Evolutionary conservation across 192 early-diverging fungal species (phyloP), one percentile per base, ranked within the genome.

Genomic region (Coemansia sp.): DNA sequence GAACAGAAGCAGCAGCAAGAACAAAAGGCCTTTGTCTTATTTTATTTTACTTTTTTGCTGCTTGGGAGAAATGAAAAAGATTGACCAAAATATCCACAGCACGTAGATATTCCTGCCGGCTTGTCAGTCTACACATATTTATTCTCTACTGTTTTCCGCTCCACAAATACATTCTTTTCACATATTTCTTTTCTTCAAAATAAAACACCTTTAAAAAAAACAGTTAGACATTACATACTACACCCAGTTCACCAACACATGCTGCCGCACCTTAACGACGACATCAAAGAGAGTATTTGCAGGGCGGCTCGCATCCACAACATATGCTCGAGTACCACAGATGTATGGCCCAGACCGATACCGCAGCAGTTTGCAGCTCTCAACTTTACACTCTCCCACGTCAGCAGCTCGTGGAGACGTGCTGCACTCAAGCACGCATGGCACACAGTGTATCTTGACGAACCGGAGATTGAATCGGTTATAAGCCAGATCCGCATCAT

Each of bases 281-380:
- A 73, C 38, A 58, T 73, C 33, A 73, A 73, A 27, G 70, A 73
- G 34, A 58, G 45, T 29, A 73, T 73, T 45, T 63, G 71, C 58
- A 50, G 53, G 20, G 34, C 43, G 19, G 69, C 42, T 13, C 52
- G 58, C 20, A 29, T 27, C 10, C 46, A 47, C 14, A 20, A 38
- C 9, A 13, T n/a, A 29, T 6, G 17, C 36, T 38, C 28, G 9
- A 29, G 9, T 10, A 53, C 3, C 25, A 4, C 38, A 3, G 3
- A 14, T 40, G 9, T 19, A 23, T 10, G 38, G 28, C 3, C 23
- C 25, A n/a, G n/a, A n/a, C 6, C 26, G n/a, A 14, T 26, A 14
- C 34, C 44, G 46, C 29, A 55, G 26, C 64, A 67, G 47, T 73
- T 73, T 42, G 11, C 70, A 9, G 43, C 33, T 0, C 15, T 40